Evolutionary conservation across 345 rosid species (phyloP), one percentile per base, ranked within the genome.

Genomic region (Noccaea bulbosa): DNA sequence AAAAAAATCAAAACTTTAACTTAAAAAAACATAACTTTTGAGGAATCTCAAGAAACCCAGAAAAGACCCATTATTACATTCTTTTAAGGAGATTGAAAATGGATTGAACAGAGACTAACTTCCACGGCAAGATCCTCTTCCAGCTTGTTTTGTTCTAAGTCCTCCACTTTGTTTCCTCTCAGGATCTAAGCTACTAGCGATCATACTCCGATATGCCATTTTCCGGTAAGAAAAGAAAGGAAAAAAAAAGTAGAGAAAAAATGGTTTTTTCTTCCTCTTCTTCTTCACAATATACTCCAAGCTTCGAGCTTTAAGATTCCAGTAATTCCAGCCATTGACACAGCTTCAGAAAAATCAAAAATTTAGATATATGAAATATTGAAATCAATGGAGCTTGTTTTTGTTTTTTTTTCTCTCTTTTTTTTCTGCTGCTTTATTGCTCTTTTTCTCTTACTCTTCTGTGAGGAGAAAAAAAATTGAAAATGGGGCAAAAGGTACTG

Each of bases 51-150:
- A 49, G 12, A 15, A 64, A 62, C 7, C 14, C 5, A 63, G 0
- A 11, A 69, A 58, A 53, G 30, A 39, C 61, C n/a, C 33, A 69
- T 45, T 30, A 75, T 76, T 76, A 76, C 79, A 69, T 72, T 72
- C 48, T 70, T 58, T 50, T 43, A 59, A 62, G 73, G 59, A 67
- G 62, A 49, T 74, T 58, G 52, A 40, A 41, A 33, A 65, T 48
- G 71, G 70, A 52, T 44, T 44, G 75, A 70, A 16, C 54, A 77
- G 27, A 61, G 69, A 46, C 98, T 94, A 94, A 86, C 98, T 94
- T 63, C 99, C 99, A 44, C 99, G 86, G 83, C 99, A 94, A 62
- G 99, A 94, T 67, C 93, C 97, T 81, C 98, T 63, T 32, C 99
- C 99, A 27, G 98, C 98, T 78, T 94, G 99, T 76, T 91, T 85